Conservation (phyloP, 2,329 filamentous ascomycete species). For the Colletotrichum sp. region DNA sequence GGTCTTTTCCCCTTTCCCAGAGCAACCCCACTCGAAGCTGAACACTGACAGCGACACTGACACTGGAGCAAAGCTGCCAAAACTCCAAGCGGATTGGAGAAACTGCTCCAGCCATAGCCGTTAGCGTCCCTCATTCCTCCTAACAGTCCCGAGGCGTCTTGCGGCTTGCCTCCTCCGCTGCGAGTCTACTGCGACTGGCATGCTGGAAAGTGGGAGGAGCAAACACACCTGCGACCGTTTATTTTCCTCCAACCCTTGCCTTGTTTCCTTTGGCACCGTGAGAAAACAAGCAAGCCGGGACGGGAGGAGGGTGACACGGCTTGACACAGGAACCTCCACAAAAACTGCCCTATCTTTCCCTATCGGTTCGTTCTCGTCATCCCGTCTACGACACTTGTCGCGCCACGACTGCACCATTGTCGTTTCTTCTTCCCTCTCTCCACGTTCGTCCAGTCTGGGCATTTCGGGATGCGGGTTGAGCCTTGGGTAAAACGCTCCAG, state of each 20-base stretch:
- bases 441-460: not conserved
- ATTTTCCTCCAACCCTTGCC: not conserved
- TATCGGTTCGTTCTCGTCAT: not conserved
- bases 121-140: not conserved
- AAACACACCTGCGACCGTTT: not conserved
- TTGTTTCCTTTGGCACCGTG: not conserved
- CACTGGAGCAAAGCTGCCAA: not conserved
- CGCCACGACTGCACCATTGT: not conserved
- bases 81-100: not conserved
- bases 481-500: not conserved
- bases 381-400: not conserved
- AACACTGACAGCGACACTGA: not conserved
- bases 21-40: not conserved
- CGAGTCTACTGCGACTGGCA: not conserved
- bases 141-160: not conserved
- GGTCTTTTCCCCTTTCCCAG: not conserved
- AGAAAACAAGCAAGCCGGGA: not conserved
- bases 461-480: not conserved
- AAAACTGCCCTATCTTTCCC: not conserved
- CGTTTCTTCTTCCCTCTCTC: not conserved
- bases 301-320: not conserved
- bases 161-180: not conserved
- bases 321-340: not conserved
- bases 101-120: not conserved
- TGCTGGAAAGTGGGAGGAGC: conserved; percentile 4